phyloP scores from a whole-genome alignment of 768 basidiomycete genomes.

The Plicaturopsis crispa region DNA sequence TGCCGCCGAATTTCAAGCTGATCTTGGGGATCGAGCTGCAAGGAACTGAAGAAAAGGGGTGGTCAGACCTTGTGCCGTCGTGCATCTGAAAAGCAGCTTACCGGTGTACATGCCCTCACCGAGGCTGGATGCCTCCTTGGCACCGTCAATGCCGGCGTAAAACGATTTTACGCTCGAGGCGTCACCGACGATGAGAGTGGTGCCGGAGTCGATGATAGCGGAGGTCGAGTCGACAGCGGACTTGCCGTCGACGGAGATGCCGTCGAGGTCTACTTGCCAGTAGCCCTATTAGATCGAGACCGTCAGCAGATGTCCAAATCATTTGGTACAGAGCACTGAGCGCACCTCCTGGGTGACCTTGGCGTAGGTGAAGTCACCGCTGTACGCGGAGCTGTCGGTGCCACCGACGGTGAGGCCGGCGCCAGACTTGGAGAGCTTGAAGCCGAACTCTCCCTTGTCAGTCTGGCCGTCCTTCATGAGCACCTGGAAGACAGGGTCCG shows the following conservation, averaged over 20 bases:
- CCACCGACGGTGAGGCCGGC: conserved; percentile 35
- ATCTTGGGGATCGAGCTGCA: conserved; percentile 22
- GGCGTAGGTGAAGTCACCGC: conserved; percentile 26
- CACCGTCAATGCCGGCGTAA: conserved; percentile 23
- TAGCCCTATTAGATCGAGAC: conserved; percentile 14
- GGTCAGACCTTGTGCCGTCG: too few species aligned
- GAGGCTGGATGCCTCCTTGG: conserved; percentile 14
- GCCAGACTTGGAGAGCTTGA: conserved; percentile 28
- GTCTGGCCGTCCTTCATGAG: conserved; percentile 12
- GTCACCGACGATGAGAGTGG: conserved; percentile 45
- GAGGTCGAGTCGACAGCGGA: conserved; percentile 4
- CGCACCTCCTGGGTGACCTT: conserved; percentile 23
- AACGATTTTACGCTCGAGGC: too few species aligned
- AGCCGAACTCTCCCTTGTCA: conserved; percentile 23
- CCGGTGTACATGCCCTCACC: conserved; percentile 29
- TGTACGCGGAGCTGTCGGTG: conserved; percentile 28
- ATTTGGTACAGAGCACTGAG: background rate
- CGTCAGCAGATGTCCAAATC: conserved; percentile 7
- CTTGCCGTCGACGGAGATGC: conserved; percentile 6
- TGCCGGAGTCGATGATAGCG: conserved; percentile 45
- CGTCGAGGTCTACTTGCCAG: conserved; percentile 9
- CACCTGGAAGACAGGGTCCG: conserved; percentile 20
- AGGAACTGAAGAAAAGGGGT: too few species aligned
- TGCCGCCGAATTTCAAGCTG: conserved; percentile 30
- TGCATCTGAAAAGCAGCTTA: too few species aligned